A percentile compares a stretch with the other conserved stretches of the same genome.
Conservation (phyloP, 2,329 filamentous ascomycete species). For the Claviceps humidiphila region DNA sequence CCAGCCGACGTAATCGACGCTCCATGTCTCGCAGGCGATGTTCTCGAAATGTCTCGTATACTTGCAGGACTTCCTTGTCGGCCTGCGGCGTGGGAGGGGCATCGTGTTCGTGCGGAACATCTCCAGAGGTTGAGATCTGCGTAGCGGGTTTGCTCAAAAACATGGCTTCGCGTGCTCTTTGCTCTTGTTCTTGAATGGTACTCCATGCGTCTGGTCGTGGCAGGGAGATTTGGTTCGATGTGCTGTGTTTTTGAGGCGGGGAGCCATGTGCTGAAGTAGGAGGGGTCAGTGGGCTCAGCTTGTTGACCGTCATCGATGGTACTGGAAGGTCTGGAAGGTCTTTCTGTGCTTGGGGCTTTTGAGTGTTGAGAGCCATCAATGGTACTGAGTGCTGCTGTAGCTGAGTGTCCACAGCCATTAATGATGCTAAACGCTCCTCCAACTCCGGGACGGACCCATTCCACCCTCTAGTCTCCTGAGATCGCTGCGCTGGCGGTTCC, state of each 20-base stretch:
- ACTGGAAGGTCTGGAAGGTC: background rate
- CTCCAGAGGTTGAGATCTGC: conserved; percentile 10
- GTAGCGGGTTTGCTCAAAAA: conserved; percentile 11
- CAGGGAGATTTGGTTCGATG: conserved; percentile 17
- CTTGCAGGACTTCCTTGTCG: conserved; percentile 22
- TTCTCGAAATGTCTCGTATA: conserved; percentile 28
- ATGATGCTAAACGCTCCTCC: background rate
- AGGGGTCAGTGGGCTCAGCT: conserved; percentile 16
- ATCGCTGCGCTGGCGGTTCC: background rate
- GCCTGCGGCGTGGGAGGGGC: conserved; percentile 7
- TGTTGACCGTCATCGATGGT: background rate
- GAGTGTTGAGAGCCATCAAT: no score
- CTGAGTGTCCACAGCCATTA: background rate
- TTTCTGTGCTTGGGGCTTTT: no score
- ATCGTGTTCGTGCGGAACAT: conserved; percentile 13
- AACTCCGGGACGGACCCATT: background rate
- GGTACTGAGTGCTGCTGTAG: no score
- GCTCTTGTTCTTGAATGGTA: conserved; percentile 15
- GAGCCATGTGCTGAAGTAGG: conserved; percentile 18
- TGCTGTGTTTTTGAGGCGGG: conserved; percentile 12
- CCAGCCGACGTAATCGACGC: conserved; percentile 29
- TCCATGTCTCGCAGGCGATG: conserved; percentile 34
- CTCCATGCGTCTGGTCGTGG: conserved; percentile 23
- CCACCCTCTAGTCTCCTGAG: background rate
- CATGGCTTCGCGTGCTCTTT: conserved; percentile 11